phyloP scores from a whole-genome alignment of 192 early-diverging fungal species.

The Chytriomyces confervae region DNA sequence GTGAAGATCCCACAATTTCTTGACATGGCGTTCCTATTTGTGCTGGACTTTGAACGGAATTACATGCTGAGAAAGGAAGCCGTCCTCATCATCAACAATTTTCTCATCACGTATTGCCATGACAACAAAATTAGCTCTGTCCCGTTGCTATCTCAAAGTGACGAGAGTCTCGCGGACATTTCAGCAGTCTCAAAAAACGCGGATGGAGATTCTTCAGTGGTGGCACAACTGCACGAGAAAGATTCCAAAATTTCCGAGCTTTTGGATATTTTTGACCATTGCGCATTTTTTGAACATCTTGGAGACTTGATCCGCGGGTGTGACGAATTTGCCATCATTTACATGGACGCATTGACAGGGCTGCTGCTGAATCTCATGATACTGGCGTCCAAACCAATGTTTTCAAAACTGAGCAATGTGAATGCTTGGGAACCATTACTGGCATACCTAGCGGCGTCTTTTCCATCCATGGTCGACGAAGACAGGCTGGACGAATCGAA shows the following conservation, averaged over 20 bases:
- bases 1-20: slow-evolving; percentile 46
- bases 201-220: not conserved
- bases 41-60: slow-evolving; percentile 30
- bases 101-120: slow-evolving; percentile 43
- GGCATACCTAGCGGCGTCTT: slow-evolving; percentile 11
- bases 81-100: slow-evolving; percentile 45
- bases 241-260: slow-evolving; percentile 3
- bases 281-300: slow-evolving; percentile 49
- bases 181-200: not conserved
- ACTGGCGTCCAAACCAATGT: slow-evolving; percentile 31
- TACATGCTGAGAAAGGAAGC: slow-evolving; percentile 45
- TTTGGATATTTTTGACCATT: slow-evolving; percentile 22
- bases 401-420: slow-evolving; percentile 12
- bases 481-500: not conserved
- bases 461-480: not conserved
- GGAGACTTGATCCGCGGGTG: slow-evolving; percentile 13
- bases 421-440: slow-evolving; percentile 27
- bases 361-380: slow-evolving; percentile 45
- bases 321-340: slow-evolving; percentile 17
- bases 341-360: slow-evolving; percentile 41
- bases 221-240: not conserved
- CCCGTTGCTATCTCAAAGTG: slow-evolving; percentile 6
- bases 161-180: slow-evolving; percentile 27
- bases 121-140: slow-evolving; percentile 29
- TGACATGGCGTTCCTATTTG: slow-evolving; percentile 41